Conservation (phyloP, 2,329 filamentous ascomycete genomes). For the Paraphaeosphaeria minitans region DNA sequence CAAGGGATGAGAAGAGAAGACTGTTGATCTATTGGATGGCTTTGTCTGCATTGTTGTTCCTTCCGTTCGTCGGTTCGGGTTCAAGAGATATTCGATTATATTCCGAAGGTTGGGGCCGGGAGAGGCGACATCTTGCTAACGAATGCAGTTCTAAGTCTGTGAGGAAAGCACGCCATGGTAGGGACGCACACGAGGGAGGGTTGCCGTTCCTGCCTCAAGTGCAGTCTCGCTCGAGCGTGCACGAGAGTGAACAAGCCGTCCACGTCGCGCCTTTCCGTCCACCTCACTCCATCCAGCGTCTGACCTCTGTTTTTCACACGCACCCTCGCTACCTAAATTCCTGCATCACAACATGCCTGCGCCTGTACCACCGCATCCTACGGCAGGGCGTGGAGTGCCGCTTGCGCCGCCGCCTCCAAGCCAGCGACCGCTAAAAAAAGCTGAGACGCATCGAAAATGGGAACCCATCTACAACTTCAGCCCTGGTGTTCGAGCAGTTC, state of each 20-base stretch:
- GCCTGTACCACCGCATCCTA: not conserved
- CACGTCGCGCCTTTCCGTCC: not conserved
- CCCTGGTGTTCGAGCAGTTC: slow-evolving; percentile 84
- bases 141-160: too few species aligned
- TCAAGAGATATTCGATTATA: too few species aligned
- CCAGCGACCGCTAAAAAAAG: not conserved
- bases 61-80: too few species aligned
- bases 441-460: not conserved
- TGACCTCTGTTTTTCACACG: not conserved
- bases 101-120: too few species aligned
- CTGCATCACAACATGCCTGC: not conserved
- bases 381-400: not conserved
- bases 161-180: too few species aligned
- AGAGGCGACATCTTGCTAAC: too few species aligned
- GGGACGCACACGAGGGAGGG: not conserved
- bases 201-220: not conserved
- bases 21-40: not conserved
- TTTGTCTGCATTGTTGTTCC: too few species aligned
- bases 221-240: not conserved
- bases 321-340: not conserved
- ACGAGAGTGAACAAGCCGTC: not conserved
- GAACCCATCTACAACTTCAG: slow-evolving; percentile 99
- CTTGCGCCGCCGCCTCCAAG: not conserved
- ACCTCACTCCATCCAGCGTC: not conserved
- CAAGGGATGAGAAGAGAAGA: not conserved